Base-by-base conservation (phyloP, 1,284 basidiomycete genomes). In the Cryptococcus floricola region DNA sequence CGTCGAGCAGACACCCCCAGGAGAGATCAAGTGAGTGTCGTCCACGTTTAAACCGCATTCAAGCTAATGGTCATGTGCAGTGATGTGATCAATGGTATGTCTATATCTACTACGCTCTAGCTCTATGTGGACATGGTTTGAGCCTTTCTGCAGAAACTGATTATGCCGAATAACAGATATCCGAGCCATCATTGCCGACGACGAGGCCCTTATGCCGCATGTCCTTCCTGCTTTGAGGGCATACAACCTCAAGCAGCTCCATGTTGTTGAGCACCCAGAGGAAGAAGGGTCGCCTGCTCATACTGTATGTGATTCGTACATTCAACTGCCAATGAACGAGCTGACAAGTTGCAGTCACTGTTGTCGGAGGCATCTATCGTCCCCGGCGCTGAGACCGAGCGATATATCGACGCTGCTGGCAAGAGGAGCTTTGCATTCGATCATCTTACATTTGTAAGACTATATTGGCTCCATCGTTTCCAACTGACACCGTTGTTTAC, bases 1-100 rank as follows among this genome's bases (percentile, higher is more conserved):
- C 67, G 80, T 97, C 37, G 81, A 90, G 1, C 92, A 95, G 74
- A 85, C 89, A 1, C 93, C 93, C 13, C 93, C 93, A 0, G 93
- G 93, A 52, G 89, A 97, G 79, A 92, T 95, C 66, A 95, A 94
- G 74, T 75, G 58, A 63, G 72, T 14, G 28, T 16, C 39, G 3
- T 13, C 25, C 16, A 14, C 10, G 7, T 34, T 4, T 45, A 4
- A 28, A 13, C 34, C 38, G n/a, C 39, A 38, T 31, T 31, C 2
- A 4, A 50, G 54, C 64, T 68, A 50, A 66, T 52, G 8, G 27
- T 18, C 18, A n/a, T 34, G 18, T 25, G 2, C 51, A 75, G 73
- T 73, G 92, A 95, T 78, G 91, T 95, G 27, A 82, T 95, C 57
- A 91, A 90, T 69, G 91, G 89, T 89, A 53, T 41, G 63, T 50